Conservation (phyloP, 2,329 filamentous ascomycete genomes). For the Aureobasidium sp. region DNA sequence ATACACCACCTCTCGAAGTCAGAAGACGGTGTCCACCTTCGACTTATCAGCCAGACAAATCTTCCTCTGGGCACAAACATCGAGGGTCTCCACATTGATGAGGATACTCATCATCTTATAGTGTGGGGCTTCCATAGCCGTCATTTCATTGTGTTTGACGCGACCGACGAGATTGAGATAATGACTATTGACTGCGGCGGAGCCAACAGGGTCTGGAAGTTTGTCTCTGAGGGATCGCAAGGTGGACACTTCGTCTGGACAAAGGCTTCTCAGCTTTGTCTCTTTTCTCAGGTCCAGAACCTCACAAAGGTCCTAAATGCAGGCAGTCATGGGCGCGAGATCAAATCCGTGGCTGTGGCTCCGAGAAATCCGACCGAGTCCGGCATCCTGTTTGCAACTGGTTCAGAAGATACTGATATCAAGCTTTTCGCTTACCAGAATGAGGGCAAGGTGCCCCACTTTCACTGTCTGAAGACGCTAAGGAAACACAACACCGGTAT, state of each 20-base stretch:
- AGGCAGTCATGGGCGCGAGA: slow-evolving; percentile 80
- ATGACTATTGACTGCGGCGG: slow-evolving; percentile 74
- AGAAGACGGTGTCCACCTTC: slow-evolving; percentile 29
- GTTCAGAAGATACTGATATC: slow-evolving; percentile 64
- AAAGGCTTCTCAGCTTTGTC: slow-evolving; percentile 41
- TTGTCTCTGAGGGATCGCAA: slow-evolving; percentile 26
- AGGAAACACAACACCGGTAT: slow-evolving; percentile 76
- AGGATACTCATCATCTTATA: slow-evolving; percentile 46
- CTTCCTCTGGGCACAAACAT: slow-evolving; percentile 68
- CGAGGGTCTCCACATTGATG: slow-evolving; percentile 58
- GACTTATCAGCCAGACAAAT: slow-evolving; percentile 56
- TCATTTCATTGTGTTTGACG: slow-evolving; percentile 74
- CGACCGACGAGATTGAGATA: slow-evolving; percentile 59
- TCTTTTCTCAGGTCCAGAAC: background rate
- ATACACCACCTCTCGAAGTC: slow-evolving; percentile 43
- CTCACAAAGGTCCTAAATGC: slow-evolving; percentile 18
- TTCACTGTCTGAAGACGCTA: slow-evolving; percentile 53
- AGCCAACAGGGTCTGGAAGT: slow-evolving; percentile 68
- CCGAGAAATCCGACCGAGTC: background rate
- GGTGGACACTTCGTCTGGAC: slow-evolving; percentile 63
- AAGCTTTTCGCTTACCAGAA: slow-evolving; percentile 49
- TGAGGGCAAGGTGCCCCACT: slow-evolving; percentile 13
- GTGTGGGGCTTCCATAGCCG: slow-evolving; percentile 75
- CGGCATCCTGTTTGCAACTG: slow-evolving; percentile 50
- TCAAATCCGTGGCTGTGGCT: slow-evolving; percentile 54